Percentiles rank a stretch among this genome's conserved stretches.
Conservation (phyloP, 2,329 filamentous ascomycete species). For the Calonectria pseudoturangicola region DNA sequence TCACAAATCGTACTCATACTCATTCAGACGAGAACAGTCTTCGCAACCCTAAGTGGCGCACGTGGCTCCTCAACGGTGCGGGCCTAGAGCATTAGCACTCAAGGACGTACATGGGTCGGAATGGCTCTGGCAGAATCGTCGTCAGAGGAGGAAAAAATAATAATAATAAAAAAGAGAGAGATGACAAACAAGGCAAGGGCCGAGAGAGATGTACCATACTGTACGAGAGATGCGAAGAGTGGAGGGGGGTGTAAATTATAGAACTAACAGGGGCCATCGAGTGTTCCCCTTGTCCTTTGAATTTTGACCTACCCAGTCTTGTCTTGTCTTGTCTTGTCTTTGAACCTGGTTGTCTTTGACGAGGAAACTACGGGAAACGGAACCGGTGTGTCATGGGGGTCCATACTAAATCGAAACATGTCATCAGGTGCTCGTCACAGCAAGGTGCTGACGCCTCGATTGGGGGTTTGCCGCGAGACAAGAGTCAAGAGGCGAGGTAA, state of each 20-base stretch:
- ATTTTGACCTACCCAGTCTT: slow-evolving; percentile 14
- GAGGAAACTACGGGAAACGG: slow-evolving; percentile 20
- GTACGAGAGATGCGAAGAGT: slow-evolving; percentile 33
- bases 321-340: slow-evolving; percentile 5
- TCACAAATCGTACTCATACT: slow-evolving; percentile 38
- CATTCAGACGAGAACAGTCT: slow-evolving; percentile 42
- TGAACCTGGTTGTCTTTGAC: slow-evolving; percentile 21
- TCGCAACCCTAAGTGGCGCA: slow-evolving; percentile 53
- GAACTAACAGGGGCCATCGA: slow-evolving; percentile 5
- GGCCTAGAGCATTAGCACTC: slow-evolving; percentile 52
- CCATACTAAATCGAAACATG: slow-evolving; percentile 24
- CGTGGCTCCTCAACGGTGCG: slow-evolving; percentile 57
- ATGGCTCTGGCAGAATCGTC: slow-evolving; percentile 26
- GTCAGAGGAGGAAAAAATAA: slow-evolving; percentile 10
- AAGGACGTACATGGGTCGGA: slow-evolving; percentile 48
- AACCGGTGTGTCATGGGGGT: slow-evolving; percentile 14
- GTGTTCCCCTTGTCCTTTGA: slow-evolving; percentile 18
- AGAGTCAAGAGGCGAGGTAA: slow-evolving; percentile 31
- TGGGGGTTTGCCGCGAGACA: slow-evolving; percentile 25
- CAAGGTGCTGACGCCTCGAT: slow-evolving; percentile 4
- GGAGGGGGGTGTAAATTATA: slow-evolving; percentile 29
- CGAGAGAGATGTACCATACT: slow-evolving; percentile 8
- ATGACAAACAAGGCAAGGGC: slow-evolving; percentile 26
- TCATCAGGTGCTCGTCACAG: slow-evolving; percentile 19
- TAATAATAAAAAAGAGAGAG: slow-evolving; percentile 33